Evolutionary conservation across 2,329 filamentous ascomycete genomes (phyloP).

Genomic region (Colletotrichum noveboracense): DNA sequence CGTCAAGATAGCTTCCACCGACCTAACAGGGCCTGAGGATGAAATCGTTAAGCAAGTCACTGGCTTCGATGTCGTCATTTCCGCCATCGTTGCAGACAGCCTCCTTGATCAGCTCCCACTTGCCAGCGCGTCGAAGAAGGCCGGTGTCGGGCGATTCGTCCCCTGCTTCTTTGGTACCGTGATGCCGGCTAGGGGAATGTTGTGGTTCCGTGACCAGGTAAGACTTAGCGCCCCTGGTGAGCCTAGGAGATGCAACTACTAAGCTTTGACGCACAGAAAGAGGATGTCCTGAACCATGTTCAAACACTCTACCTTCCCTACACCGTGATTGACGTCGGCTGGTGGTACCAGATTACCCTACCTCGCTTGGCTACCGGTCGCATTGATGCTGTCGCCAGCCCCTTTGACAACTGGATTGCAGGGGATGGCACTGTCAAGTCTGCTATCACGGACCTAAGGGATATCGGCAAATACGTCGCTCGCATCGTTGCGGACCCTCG

Average conservation of each 20-base stretch:
- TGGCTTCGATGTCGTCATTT: constrained; percentile 45
- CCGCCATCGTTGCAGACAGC: constrained; percentile 38
- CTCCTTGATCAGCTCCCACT: constrained; percentile 49
- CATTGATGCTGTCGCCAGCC: constrained; percentile 19
- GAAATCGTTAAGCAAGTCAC: constrained; percentile 12
- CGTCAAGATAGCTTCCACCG: constrained; percentile 45
- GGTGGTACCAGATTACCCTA: constrained; percentile 56
- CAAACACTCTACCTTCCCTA: constrained; percentile 54
- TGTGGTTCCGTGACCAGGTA: constrained; percentile 27
- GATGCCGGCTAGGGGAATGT: constrained; percentile 41
- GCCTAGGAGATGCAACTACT: background rate
- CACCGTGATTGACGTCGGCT: constrained; percentile 64
- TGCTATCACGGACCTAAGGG: constrained; percentile 53
- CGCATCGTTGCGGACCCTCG: constrained; percentile 54
- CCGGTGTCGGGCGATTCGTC: constrained; percentile 56
- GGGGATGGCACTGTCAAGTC: constrained; percentile 50
- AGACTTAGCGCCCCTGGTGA: background rate
- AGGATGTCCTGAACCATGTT: constrained; percentile 54
- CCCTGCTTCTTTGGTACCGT: constrained; percentile 55
- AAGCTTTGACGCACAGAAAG: constrained; percentile 39
- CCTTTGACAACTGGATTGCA: constrained; percentile 37
- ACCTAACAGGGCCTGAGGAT: constrained; percentile 40
- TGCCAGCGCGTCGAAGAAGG: constrained; percentile 51
- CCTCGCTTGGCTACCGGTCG: constrained; percentile 28
- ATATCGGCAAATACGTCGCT: constrained; percentile 58